These are phyloP conservation scores for Cenococcum geophilum DNA, from an alignment of 495 filamentous ascomycete species.

Conservation along the genomic window DNA sequence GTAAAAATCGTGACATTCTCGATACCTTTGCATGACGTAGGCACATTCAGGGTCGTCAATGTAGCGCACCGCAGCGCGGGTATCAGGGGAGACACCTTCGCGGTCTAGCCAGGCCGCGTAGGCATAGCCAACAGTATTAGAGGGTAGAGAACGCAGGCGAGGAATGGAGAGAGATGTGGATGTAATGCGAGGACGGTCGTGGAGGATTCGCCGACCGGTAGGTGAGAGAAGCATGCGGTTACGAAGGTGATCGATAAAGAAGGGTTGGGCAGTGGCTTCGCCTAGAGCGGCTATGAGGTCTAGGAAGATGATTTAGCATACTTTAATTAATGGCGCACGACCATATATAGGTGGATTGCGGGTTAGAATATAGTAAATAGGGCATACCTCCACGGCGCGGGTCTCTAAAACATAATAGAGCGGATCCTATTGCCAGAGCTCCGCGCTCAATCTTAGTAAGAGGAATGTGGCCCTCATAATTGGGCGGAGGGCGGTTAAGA, in stretches of 20 bases:
- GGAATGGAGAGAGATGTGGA: constrained; percentile 66
- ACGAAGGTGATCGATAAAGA: constrained; percentile 89
- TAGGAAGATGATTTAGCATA: constrained; percentile 30
- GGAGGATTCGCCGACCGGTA: constrained; percentile 86
- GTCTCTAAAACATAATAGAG: constrained; percentile 69
- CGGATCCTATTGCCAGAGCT: constrained; percentile 75
- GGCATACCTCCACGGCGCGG: constrained; percentile 65
- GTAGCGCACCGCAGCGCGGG: constrained; percentile 71
- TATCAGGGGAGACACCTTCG: constrained; percentile 89
- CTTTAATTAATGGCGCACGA: neutral
- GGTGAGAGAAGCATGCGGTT: constrained; percentile 79
- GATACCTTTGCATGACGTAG: constrained; percentile 97
- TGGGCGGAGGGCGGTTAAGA: constrained; percentile 71
- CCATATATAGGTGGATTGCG: neutral
- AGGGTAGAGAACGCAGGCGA: constrained; percentile 63
- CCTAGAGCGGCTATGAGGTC: constrained; percentile 92
- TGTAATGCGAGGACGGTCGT: constrained; percentile 81
- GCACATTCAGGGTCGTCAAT: constrained; percentile 93
- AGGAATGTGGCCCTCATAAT: constrained; percentile 89
- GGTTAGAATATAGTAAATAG: neutral
- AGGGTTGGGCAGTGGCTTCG: constrained; percentile 88
- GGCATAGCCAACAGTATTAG: constrained; percentile 72
- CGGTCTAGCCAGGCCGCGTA: constrained; percentile 86
- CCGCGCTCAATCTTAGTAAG: constrained; percentile 70
- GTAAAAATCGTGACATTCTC: constrained; percentile 98